Percentiles rank a stretch among this genome's conserved stretches.
Evolutionary conservation across 192 early-diverging fungal species (phyloP).

Genomic region (Podila minutissima): DNA sequence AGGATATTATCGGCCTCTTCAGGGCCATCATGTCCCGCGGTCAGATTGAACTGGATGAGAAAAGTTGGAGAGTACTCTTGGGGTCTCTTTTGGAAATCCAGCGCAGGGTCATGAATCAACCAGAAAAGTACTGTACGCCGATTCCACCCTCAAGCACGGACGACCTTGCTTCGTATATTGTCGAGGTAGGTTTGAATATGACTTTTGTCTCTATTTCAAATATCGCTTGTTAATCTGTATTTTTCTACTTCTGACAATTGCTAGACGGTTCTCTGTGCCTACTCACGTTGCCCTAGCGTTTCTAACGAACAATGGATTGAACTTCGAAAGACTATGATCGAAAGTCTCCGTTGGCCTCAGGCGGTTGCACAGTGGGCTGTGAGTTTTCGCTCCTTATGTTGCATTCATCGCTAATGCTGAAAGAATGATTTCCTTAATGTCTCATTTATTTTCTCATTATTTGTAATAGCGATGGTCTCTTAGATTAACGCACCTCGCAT

Average conservation of each 20-base stretch:
- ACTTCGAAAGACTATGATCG: constrained; percentile 57
- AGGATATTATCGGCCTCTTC: constrained; percentile 74
- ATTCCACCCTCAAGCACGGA: constrained; percentile 53
- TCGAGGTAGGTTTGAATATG: constrained; percentile 60
- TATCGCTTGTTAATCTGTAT: neutral
- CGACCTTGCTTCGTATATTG: constrained; percentile 70
- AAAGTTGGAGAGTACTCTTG: constrained; percentile 68
- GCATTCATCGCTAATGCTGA: no score
- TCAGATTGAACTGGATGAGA: constrained; percentile 62
- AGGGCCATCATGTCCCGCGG: constrained; percentile 64
- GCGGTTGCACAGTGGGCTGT: constrained; percentile 75
- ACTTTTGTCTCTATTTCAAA: neutral
- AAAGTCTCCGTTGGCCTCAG: constrained; percentile 66
- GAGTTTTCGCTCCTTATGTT: constrained; percentile 14
- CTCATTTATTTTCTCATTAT: neutral
- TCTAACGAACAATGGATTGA: constrained; percentile 67
- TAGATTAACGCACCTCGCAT: constrained; percentile 68
- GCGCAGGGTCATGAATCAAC: constrained; percentile 61
- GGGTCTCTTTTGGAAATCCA: constrained; percentile 70
- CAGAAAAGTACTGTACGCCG: constrained; percentile 51
- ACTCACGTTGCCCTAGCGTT: constrained; percentile 67
- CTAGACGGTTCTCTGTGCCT: constrained; percentile 72
- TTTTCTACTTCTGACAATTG: no score
- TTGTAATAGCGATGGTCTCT: constrained; percentile 64
- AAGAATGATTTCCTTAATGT: no score